Evolutionary conservation across 164 flowering plant genomes (phyloP).

Genomic region (Sextonia rubra): DNA sequence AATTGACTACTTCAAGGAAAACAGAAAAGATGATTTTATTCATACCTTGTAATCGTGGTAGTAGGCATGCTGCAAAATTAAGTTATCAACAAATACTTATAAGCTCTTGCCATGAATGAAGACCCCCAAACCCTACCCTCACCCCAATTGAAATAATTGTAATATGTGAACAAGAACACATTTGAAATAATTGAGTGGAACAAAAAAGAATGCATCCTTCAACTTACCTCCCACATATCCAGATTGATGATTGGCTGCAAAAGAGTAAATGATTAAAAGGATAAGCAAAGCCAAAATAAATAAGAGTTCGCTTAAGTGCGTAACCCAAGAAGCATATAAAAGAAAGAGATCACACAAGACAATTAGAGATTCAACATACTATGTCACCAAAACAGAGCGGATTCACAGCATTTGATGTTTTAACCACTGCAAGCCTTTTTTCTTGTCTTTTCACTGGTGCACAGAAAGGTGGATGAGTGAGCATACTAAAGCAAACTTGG

Average conservation of each 20-base stretch:
- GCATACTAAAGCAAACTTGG: not conserved
- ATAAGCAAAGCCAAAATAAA: not conserved
- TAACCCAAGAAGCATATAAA: not conserved
- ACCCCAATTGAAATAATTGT: too few relatives aligned
- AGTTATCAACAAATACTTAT: constrained; percentile 8
- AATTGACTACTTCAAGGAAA: not conserved
- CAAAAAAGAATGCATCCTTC: not conserved
- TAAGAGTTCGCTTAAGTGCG: not conserved
- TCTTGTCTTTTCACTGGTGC: constrained; percentile 68
- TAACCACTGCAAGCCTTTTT: constrained; percentile 63
- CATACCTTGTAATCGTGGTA: constrained; percentile 81
- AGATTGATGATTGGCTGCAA: constrained; percentile 81
- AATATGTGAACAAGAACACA: too few relatives aligned
- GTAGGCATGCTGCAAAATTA: constrained; percentile 75
- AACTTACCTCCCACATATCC: constrained; percentile 90
- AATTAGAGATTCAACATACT: constrained; percentile 33
- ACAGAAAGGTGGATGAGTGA: not conserved
- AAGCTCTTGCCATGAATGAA: not conserved
- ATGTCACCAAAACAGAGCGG: constrained; percentile 79
- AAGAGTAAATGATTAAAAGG: not conserved
- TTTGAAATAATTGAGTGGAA: not conserved
- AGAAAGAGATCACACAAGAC: not conserved
- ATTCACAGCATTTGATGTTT: constrained; percentile 72
- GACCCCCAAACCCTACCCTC: too few relatives aligned
- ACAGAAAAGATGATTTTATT: not conserved